Conservation (phyloP, 2,329 filamentous ascomycete species). For the Atkinsonella texensis region DNA sequence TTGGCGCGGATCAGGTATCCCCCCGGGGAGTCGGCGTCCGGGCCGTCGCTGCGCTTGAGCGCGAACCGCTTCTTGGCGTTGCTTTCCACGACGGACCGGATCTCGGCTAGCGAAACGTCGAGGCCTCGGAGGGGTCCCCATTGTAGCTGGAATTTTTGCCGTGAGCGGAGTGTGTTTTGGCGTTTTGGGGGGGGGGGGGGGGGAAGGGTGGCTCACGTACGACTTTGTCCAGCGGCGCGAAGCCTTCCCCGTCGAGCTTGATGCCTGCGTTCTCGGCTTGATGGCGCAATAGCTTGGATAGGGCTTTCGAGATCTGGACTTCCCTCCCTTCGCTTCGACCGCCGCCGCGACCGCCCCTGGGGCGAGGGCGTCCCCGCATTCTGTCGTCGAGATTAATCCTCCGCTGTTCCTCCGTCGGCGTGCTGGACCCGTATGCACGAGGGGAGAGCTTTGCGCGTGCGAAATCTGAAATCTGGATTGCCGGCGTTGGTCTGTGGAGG, state of each 20-base stretch:
- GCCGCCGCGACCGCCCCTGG: constrained; percentile 16
- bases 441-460: too few relatives aligned
- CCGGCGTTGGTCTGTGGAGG: too few relatives aligned
- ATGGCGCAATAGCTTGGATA: constrained; percentile 43
- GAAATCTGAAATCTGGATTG: too few relatives aligned
- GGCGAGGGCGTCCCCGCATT: constrained; percentile 5
- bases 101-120: constrained; percentile 62
- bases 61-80: constrained; percentile 91
- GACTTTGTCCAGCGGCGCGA: constrained; percentile 43
- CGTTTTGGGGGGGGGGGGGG: neutral
- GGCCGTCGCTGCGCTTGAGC: constrained; percentile 43
- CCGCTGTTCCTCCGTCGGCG: too few relatives aligned
- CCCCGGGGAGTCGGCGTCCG: constrained; percentile 34
- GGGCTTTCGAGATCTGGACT: constrained; percentile 38
- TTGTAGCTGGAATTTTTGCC: constrained; percentile 29
- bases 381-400: constrained; percentile 4
- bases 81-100: constrained; percentile 54
- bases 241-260: constrained; percentile 46
- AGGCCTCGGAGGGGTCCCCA: constrained; percentile 53
- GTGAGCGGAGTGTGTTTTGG: too few relatives aligned
- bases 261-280: constrained; percentile 46
- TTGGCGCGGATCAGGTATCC: constrained; percentile 87
- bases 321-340: constrained; percentile 27
- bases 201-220: constrained; percentile 29
- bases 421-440: too few relatives aligned